Evolutionary conservation across 352 stramenopile genomes (phyloP).

Genomic region (Pythium grandisporangium): DNA sequence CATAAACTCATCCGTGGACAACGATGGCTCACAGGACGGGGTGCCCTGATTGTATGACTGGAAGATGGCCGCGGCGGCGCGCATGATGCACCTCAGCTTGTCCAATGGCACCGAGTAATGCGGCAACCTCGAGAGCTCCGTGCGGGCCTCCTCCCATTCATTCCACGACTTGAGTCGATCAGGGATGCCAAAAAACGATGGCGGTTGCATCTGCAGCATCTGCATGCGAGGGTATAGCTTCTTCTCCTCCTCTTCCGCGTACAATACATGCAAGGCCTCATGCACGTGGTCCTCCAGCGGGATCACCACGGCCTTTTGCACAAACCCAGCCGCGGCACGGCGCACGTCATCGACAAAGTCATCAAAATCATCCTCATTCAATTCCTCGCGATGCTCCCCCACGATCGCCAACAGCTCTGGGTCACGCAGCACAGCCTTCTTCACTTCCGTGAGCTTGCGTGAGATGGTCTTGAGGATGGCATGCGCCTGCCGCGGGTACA

Average conservation of each 20-base stretch:
- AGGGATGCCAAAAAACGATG: slow-evolving; percentile 47
- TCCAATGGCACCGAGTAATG: slow-evolving; percentile 53
- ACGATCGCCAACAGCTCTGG: slow-evolving; percentile 26
- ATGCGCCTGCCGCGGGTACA: slow-evolving; percentile 32
- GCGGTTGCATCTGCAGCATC: slow-evolving; percentile 35
- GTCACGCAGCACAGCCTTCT: slow-evolving; percentile 35
- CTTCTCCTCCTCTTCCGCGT: slow-evolving; percentile 33
- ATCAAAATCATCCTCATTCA: slow-evolving; percentile 35
- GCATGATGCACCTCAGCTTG: slow-evolving; percentile 67
- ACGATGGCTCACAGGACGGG: slow-evolving; percentile 28
- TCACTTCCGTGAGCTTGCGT: slow-evolving; percentile 42
- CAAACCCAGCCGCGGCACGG: slow-evolving; percentile 32
- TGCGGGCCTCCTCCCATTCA: slow-evolving; percentile 49
- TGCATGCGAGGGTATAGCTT: slow-evolving; percentile 42
- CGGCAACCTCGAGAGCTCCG: slow-evolving; percentile 36
- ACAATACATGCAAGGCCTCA: slow-evolving; percentile 39
- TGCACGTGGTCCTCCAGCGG: slow-evolving; percentile 52
- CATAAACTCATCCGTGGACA: slow-evolving; percentile 64
- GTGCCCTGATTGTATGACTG: slow-evolving; percentile 16
- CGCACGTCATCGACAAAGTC: slow-evolving; percentile 55
- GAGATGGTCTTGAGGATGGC: slow-evolving; percentile 37
- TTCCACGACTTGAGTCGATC: slow-evolving; percentile 28
- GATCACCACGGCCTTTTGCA: slow-evolving; percentile 44
- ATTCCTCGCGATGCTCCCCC: slow-evolving; percentile 14
- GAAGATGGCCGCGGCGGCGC: slow-evolving; percentile 46